Conservation (phyloP, 1,139 yeast species). For the Candida tunisiensis region DNA sequence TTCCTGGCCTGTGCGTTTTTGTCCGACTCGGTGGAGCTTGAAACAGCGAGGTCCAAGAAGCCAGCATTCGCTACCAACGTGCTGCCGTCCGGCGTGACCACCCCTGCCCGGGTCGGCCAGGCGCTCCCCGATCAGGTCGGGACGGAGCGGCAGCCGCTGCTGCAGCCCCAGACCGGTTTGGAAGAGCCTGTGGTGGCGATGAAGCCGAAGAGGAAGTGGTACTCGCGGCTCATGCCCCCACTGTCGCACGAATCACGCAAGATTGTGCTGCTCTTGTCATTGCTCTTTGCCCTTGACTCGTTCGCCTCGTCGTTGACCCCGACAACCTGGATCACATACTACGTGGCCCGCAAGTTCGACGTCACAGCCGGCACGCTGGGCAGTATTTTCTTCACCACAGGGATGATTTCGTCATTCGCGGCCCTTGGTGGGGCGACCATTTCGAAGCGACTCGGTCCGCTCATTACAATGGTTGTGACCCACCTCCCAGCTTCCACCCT, state of each 20-base stretch:
- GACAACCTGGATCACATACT: conserved; percentile 74
- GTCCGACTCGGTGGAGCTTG: conserved; percentile 36
- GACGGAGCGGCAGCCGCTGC: conserved; percentile 2
- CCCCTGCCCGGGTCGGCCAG: background rate
- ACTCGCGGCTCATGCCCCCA: conserved; percentile 8
- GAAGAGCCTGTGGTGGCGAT: too few species aligned
- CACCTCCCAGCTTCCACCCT: conserved; percentile 68
- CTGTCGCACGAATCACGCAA: conserved; percentile 8
- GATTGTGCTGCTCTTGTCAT: conserved; percentile 2
- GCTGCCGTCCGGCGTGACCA: too few species aligned
- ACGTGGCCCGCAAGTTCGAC: conserved; percentile 27
- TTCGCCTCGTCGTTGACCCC: conserved; percentile 83
- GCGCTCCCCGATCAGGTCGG: background rate
- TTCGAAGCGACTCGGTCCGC: conserved; percentile 58
- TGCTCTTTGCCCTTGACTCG: conserved; percentile 51
- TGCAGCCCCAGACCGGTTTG: too few species aligned
- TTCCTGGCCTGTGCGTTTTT: conserved; percentile 35
- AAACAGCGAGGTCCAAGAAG: conserved; percentile 2
- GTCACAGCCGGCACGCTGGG: conserved; percentile 22
- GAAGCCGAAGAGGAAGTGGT: conserved; percentile 1
- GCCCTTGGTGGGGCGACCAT: conserved; percentile 57
- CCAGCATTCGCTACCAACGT: background rate
- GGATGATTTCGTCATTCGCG: conserved; percentile 40
- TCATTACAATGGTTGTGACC: conserved; percentile 54
- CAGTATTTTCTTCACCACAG: conserved; percentile 41